Conservation (phyloP, 768 basidiomycete genomes). For the Rhodosporidiobolus odoratus region DNA sequence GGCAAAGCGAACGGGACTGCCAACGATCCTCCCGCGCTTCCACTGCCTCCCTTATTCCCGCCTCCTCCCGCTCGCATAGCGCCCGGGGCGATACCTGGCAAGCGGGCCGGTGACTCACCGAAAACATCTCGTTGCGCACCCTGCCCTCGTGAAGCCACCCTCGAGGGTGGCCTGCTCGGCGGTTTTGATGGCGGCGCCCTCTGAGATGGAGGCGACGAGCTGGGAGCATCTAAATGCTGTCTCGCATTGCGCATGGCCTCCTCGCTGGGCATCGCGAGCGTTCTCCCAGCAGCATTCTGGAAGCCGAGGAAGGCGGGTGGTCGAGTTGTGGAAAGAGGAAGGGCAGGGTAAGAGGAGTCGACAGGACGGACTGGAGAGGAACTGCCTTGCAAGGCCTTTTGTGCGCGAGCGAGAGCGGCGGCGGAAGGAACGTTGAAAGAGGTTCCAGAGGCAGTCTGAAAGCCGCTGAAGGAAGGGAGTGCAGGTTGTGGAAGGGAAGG, state of each 20-base stretch:
- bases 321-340: not conserved
- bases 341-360: not conserved
- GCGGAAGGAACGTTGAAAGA: constrained; percentile 5
- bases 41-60: too few relatives aligned
- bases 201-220: not conserved
- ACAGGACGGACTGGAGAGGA: not conserved
- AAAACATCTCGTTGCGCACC: constrained; percentile 2
- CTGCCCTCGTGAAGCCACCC: not conserved
- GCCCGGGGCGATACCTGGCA: not conserved
- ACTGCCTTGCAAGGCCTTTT: not conserved
- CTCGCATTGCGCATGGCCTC: not conserved
- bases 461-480: constrained; percentile 4
- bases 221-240: not conserved
- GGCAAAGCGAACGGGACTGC: not conserved
- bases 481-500: not conserved
- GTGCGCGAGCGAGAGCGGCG: not conserved
- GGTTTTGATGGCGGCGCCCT: not conserved
- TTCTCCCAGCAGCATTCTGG: not conserved
- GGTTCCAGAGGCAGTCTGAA: not conserved
- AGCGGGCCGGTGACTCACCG: not conserved
- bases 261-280: constrained; percentile 9
- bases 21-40: too few relatives aligned
- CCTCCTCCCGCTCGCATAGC: not conserved
- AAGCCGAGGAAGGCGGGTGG: not conserved
- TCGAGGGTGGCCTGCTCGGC: not conserved